Evolutionary conservation across 805 yeast species (phyloP).

Genomic region (Wickerhamiella azyma): DNA sequence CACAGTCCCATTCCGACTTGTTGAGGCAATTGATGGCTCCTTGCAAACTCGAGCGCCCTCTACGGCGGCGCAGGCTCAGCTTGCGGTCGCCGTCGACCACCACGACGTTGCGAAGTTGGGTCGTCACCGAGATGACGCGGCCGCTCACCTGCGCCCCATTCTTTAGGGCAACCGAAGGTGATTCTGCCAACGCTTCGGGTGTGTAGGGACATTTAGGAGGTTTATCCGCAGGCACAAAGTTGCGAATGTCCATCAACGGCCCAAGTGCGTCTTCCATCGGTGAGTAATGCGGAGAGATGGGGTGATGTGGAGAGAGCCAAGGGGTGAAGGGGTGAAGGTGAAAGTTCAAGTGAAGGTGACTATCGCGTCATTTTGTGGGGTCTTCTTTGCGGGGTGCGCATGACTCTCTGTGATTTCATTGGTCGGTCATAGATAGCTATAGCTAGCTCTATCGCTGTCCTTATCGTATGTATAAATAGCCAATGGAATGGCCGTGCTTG

Average conservation of each 20-base stretch:
- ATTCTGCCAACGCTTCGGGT: slow-evolving; percentile 11
- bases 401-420: too few species aligned
- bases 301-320: not conserved
- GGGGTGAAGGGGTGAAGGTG: not conserved
- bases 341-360: too few species aligned
- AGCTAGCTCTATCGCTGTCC: too few species aligned
- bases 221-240: slow-evolving; percentile 8
- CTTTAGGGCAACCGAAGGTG: slow-evolving; percentile 14
- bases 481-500: too few species aligned
- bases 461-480: too few species aligned
- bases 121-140: slow-evolving; percentile 51
- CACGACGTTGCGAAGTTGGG: slow-evolving; percentile 54
- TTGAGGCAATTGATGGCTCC: slow-evolving; percentile 52
- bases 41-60: slow-evolving; percentile 78
- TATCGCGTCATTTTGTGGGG: too few species aligned
- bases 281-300: too few species aligned
- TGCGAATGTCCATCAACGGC: slow-evolving; percentile 17
- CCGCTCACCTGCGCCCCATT: slow-evolving; percentile 36
- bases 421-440: too few species aligned
- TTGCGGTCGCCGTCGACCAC: slow-evolving; percentile 27
- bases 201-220: not conserved
- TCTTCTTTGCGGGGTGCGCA: too few species aligned
- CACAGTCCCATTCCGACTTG: slow-evolving; percentile 70
- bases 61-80: slow-evolving; percentile 38
- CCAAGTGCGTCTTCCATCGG: slow-evolving; percentile 13